Evolutionary conservation across 345 rosid species (phyloP).

Genomic region (Brassica napus): Da-Ae NC_063449.1:41498001-41498500

Average conservation of each 20-base stretch:
- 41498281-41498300: constrained; percentile 17
- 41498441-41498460: constrained; percentile 48
- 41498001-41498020: not conserved
- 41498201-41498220: constrained; percentile 16
- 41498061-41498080: constrained; percentile 24
- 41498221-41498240: not conserved
- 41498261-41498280: not conserved
- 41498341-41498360: constrained; percentile 24
- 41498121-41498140: constrained; percentile 8
- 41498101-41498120: not conserved
- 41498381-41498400: not conserved
- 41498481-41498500: constrained; percentile 35
- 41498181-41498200: constrained; percentile 15
- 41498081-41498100: constrained; percentile 16
- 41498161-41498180: constrained; percentile 32
- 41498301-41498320: constrained; percentile 29
- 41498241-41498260: constrained; percentile 8
- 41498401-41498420: not conserved
- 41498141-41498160: constrained; percentile 18
- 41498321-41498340: constrained; percentile 22
- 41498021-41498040: not conserved
- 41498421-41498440: constrained; percentile 44
- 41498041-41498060: not conserved
- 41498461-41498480: constrained; percentile 42
- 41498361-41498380: not conserved